Evolutionary conservation across 2,329 filamentous ascomycete species (phyloP).

Genomic region (Leptographium flavum): DNA sequence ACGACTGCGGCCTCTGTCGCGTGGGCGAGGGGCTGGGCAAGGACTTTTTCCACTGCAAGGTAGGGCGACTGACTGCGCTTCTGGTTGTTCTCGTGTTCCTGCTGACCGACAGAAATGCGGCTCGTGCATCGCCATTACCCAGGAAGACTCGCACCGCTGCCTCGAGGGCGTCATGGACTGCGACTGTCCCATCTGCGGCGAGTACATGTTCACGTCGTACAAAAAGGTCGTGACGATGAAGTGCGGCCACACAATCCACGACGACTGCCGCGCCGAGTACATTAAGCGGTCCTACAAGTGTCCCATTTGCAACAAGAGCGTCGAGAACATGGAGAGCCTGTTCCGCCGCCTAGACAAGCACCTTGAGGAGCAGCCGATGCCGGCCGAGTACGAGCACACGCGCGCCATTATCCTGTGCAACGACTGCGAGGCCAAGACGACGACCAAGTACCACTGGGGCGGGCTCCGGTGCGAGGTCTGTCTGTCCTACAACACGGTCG

Average conservation of each 20-base stretch:
- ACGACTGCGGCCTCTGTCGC: conserved; percentile 89
- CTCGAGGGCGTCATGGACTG: conserved; percentile 91
- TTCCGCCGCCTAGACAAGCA: conserved; percentile 84
- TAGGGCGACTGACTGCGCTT: conserved; percentile 19
- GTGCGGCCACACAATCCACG: conserved; percentile 92
- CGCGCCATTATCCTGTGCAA: conserved; percentile 82
- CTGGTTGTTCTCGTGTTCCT: neutral
- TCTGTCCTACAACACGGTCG: conserved; percentile 54
- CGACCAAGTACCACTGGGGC: conserved; percentile 85
- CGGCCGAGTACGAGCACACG: conserved; percentile 63
- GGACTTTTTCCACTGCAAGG: conserved; percentile 97
- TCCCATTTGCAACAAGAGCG: conserved; percentile 88
- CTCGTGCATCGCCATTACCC: conserved; percentile 83
- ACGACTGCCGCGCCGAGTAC: conserved; percentile 74
- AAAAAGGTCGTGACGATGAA: conserved; percentile 84
- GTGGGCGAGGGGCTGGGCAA: conserved; percentile 84
- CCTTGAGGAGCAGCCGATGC: conserved; percentile 86
- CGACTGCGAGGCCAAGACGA: conserved; percentile 80
- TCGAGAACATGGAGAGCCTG: conserved; percentile 93
- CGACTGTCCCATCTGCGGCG: conserved; percentile 91
- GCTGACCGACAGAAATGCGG: conserved; percentile 69
- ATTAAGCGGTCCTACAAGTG: conserved; percentile 89
- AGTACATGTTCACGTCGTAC: conserved; percentile 90
- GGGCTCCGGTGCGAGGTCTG: conserved; percentile 76
- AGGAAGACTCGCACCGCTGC: conserved; percentile 75